Evolutionary conservation across 2,329 filamentous ascomycete species (phyloP).

Genomic region (Ophiostoma sp.): DNA sequence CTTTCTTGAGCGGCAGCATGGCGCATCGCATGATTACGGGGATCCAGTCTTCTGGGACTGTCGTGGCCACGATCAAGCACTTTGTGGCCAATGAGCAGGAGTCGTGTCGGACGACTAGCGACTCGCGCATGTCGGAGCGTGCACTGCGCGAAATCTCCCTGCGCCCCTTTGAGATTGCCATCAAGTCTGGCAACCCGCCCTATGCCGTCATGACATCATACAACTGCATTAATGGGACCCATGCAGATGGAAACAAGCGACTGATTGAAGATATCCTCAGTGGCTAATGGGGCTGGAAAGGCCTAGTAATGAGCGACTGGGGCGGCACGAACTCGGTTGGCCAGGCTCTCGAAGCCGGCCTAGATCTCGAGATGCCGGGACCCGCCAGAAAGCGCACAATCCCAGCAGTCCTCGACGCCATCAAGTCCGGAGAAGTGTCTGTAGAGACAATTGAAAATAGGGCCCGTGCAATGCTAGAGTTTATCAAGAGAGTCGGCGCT

Average conservation of each 20-base stretch:
- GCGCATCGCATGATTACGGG: conserved; percentile 67
- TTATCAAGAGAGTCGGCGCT: conserved; percentile 10
- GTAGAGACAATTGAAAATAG: not conserved
- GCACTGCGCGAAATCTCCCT: conserved; percentile 65
- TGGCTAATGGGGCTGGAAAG: conserved; percentile 58
- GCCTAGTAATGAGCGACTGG: conserved; percentile 55
- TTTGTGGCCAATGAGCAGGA: conserved; percentile 63
- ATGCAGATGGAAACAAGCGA: conserved; percentile 52
- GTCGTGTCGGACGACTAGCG: conserved; percentile 59
- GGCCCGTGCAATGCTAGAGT: conserved; percentile 5
- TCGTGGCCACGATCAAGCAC: conserved; percentile 53
- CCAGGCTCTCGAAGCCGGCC: conserved; percentile 51
- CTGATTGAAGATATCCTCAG: conserved; percentile 52
- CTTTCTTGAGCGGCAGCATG: conserved; percentile 67
- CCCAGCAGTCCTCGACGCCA: not conserved
- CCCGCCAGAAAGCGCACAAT: conserved; percentile 33
- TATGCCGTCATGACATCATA: conserved; percentile 66
- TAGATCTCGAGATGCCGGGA: conserved; percentile 55
- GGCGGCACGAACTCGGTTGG: conserved; percentile 51
- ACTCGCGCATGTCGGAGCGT: conserved; percentile 60
- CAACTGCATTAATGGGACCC: conserved; percentile 59
- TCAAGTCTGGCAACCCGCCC: conserved; percentile 58
- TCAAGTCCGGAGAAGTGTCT: not conserved
- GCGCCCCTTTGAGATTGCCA: conserved; percentile 68
- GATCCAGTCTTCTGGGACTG: conserved; percentile 60